phyloP scores from a whole-genome alignment of 306 rosid genomes.

The Malus sieversii region DNA sequence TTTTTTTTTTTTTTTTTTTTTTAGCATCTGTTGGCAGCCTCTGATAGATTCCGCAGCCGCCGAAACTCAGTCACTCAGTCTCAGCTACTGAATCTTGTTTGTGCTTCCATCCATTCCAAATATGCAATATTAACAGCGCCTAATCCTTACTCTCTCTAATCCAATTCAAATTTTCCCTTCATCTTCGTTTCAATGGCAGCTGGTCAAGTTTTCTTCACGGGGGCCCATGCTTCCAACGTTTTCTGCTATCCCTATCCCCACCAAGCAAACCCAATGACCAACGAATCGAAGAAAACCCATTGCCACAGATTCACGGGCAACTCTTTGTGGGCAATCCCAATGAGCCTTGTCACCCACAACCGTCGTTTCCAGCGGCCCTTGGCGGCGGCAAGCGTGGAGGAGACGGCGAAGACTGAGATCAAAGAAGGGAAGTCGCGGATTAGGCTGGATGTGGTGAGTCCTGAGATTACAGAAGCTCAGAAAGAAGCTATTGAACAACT shows the following conservation, averaged over 20 bases:
- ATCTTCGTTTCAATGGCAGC: neutral
- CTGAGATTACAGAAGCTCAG: slow-evolving; percentile 41
- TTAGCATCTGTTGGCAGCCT: no score
- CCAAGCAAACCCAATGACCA: slow-evolving; percentile 24
- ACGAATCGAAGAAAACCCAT: slow-evolving; percentile 12
- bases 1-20: no score
- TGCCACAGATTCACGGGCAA: neutral
- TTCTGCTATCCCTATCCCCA: slow-evolving; percentile 15
- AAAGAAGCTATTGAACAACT: slow-evolving; percentile 49
- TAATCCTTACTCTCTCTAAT: neutral
- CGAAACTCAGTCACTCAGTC: no score
- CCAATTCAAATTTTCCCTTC: neutral
- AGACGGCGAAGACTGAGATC: slow-evolving; percentile 16
- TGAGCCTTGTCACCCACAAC: slow-evolving; percentile 12
- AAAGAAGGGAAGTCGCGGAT: slow-evolving; percentile 31
- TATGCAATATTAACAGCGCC: neutral
- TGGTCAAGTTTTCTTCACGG: slow-evolving; percentile 19
- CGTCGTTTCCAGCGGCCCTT: slow-evolving; percentile 20
- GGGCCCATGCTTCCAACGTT: slow-evolving; percentile 23
- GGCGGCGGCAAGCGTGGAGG: slow-evolving; percentile 25
- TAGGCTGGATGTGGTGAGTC: slow-evolving; percentile 51
- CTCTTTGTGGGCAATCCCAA: slow-evolving; percentile 8
- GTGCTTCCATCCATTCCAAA: neutral
- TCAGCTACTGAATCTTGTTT: no score
- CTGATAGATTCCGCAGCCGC: no score